Conservation (phyloP, 2,329 filamentous ascomycete species). For the Clonostachys rhizophaga region DNA sequence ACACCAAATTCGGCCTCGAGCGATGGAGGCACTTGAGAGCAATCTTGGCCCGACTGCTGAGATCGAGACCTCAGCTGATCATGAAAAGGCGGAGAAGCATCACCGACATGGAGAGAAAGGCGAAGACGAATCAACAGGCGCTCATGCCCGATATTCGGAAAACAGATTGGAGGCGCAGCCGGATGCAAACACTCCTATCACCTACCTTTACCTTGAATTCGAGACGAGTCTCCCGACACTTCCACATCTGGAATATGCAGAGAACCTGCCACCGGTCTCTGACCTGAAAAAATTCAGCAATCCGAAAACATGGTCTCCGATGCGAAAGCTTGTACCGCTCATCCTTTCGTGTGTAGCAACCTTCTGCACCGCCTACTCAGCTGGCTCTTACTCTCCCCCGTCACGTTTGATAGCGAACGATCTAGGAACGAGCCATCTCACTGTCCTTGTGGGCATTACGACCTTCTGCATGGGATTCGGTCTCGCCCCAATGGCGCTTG, state of each 20-base stretch:
- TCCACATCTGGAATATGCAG: slow-evolving; percentile 3
- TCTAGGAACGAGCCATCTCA: slow-evolving; percentile 61
- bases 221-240: slow-evolving; percentile 24
- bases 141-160: too few species aligned
- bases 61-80: too few species aligned
- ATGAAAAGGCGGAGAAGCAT: too few species aligned
- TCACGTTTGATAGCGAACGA: slow-evolving; percentile 59
- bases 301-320: slow-evolving; percentile 68
- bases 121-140: too few species aligned
- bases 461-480: slow-evolving; percentile 79
- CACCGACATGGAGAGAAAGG: too few species aligned
- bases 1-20: too few species aligned
- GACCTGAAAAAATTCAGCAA: slow-evolving; percentile 63
- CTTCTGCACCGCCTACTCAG: slow-evolving; percentile 72
- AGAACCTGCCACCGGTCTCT: slow-evolving; percentile 51
- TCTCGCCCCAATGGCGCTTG: slow-evolving; percentile 80
- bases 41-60: too few species aligned
- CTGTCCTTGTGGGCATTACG: slow-evolving; percentile 71
- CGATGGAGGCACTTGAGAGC: too few species aligned
- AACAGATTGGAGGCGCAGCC: neutral
- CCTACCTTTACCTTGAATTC: slow-evolving; percentile 34
- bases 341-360: slow-evolving; percentile 74
- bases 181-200: slow-evolving; percentile 18
- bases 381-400: slow-evolving; percentile 74
- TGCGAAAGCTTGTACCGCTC: slow-evolving; percentile 67